Conservation (phyloP, 73 alveolate species). For the Effrenium voratum region DNA sequence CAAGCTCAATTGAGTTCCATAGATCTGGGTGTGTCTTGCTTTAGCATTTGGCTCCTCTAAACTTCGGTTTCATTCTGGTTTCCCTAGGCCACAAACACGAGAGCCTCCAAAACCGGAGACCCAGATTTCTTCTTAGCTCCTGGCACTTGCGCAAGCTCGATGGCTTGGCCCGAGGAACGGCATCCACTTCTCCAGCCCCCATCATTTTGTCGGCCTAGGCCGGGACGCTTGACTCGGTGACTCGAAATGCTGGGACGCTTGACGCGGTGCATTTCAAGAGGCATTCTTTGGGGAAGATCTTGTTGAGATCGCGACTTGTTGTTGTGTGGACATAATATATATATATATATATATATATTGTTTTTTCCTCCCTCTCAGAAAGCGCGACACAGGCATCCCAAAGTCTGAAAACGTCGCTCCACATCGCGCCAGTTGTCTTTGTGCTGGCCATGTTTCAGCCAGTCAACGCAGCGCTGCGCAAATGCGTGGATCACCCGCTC, state of each 20-base stretch:
- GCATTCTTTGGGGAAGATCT: not conserved
- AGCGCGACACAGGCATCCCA: not conserved
- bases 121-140: too few species aligned
- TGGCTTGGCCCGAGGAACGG: slow-evolving; percentile 24
- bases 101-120: too few species aligned
- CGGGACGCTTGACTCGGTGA: not conserved
- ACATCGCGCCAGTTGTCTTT: slow-evolving; percentile 8
- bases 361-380: not conserved
- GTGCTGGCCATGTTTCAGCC: slow-evolving; percentile 50
- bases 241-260: not conserved
- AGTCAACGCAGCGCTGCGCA: slow-evolving; percentile 54
- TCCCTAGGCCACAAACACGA: too few species aligned
- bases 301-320: not conserved
- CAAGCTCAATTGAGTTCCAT: too few species aligned
- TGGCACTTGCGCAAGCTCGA: too few species aligned
- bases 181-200: slow-evolving; percentile 30
- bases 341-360: not conserved
- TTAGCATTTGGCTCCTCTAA: too few species aligned
- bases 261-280: not conserved
- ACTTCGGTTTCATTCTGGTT: too few species aligned
- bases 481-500: slow-evolving; percentile 37
- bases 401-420: too few species aligned
- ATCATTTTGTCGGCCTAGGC: slow-evolving; percentile 55
- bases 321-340: not conserved
- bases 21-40: too few species aligned